Base-by-base conservation (phyloP, 2,329 filamentous ascomycete species). In the Neofusicoccum sp. region DNA sequence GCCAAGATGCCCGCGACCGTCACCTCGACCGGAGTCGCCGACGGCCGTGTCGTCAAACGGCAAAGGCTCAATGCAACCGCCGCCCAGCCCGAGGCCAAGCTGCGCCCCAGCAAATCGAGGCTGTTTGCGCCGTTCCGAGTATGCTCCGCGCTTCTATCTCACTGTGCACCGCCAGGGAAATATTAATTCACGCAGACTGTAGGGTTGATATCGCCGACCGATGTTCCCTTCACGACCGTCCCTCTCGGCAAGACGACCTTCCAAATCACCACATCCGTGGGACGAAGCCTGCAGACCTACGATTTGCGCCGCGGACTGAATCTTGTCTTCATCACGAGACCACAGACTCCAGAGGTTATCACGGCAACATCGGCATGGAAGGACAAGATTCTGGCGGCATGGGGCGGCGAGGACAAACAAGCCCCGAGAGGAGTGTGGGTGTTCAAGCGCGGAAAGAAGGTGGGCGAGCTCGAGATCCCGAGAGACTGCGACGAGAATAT, bases 111-210 rank as follows among this genome's bases (percentile, higher is more conserved):
- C 65, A 63, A 78, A 79, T 96, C 93, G 9, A 86, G 86, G 71
- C 91, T 98, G 67, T 98, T 99, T 80, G 90, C 93, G 68, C 93
- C 95, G 1, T 98, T 93, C 78, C 82, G 95, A 75, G 92, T 96
- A 86, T 66, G 87, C 34, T 9, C 47, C 34, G 33, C 31, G 20
- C 20, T 20, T 16, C 14, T 54, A 16, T 64, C 41, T 66, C 72
- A 62, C 36, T 56, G 14, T 56, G 43, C 20, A 14, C n/a, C 24
- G 24, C 12, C 20, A 34, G 26, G 20, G 12, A 33, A 43, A 31
- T 8, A 49, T 56, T 63, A 34, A 60, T 20, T 31, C 43, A 43
- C 54, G 12, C 72, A 96, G 91, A 97, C 93, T 48, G 85, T 99
- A 65, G 95, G 95, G 14, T 82, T 99, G 33, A 91, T 99, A 1